Evolutionary conservation across 805 yeast species (phyloP), one percentile per base, ranked within the genome.

Genomic region (Candida maltosa): DNA sequence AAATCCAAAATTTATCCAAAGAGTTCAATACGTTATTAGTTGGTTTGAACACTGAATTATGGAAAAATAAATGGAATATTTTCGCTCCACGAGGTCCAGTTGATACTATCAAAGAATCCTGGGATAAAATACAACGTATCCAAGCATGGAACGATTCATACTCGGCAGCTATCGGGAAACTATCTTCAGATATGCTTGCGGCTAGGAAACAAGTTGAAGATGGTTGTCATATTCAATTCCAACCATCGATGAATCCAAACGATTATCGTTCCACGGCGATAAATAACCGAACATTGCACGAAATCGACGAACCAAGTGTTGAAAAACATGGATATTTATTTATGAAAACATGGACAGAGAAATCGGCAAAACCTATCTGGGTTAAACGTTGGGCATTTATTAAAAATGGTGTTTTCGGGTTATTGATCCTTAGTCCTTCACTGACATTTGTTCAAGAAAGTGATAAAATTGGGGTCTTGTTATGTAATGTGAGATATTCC

Each of bases 261-360:
- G 83, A 78, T 41, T 87, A 86, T 54, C 70, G 67, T 35, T 47
- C 78, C 1, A 62, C 76, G 0, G 47, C 65, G 14, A 65, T 86
- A 5, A 76, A 78, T 38, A 52, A 65, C 2, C 44, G 65, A 3
- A 50, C 63, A 6, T 44, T 78, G 29, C 38, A 45, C 11, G 58
- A 63, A 3, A 51, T 51, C 12, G 64, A 61, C 17, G 69, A 69
- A 29, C 37, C 40, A 3, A 52, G 64, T 12, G 41, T 46, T 22
- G 93, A 84, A 49, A 87, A 84, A 46, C 87, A 83, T 49, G 97
- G 97, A 3, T 88, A 96, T 87, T 64, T 91, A 21, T 81, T 75
- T 46, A 75, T 91, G 78, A 86, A 85, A 50, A 81, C 93, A 1
- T 60, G 69, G 29, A 69, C 65, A 2, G 82, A 79, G 0, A 69